Evolutionary conservation across 495 filamentous ascomycete species (phyloP), one percentile per base, ranked within the genome.

Genomic region (Lasiosphaeria ovina): DNA sequence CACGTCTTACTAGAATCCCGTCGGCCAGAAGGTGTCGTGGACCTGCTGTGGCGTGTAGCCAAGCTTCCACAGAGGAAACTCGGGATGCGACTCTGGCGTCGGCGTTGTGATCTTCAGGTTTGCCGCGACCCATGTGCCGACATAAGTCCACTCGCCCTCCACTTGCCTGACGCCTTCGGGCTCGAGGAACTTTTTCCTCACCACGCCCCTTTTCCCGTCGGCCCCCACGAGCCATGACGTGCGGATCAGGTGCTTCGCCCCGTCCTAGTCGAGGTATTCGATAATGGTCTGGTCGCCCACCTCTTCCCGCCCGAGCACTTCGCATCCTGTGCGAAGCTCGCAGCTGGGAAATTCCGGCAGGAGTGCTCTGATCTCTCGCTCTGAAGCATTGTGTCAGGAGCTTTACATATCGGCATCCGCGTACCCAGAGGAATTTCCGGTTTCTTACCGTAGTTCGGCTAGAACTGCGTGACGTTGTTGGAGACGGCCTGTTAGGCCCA

Each of bases 111-210:
- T 70, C 38, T 81, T 51, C 72, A 78, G 75, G 45, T 84, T 84
- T 3, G 79, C 60, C 16, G 82, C 80, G 12, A 83, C 76, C 80
- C 81, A 85, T 0, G 72, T 79, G 55, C 75, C 82, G 44, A 79
- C 73, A 57, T 85, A 85, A 4, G 64, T 67, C 33, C 72, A 75
- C 31, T 73, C 68, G 54, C 58, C 60, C 12, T 63, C 72, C 31
- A 72, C 66, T 59, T 82, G 77, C 67, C 75, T 67, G 14, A 71
- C 61, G 32, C 79, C 72, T 3, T 65, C 69, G 0, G 74, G 69
- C 62, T 82, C 79, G 3, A 83, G 70, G 56, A 79, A 82, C 3
- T 75, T 63, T 66, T 83, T 83, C 35, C 80, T 67, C 0, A 76
- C 76, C 14, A 79, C 70, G 0, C 81, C 81, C 14, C 68, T 77